Evolutionary conservation across 139 green algal species (phyloP).

Genomic region (Chlorokybus atmophyticus): DNA sequence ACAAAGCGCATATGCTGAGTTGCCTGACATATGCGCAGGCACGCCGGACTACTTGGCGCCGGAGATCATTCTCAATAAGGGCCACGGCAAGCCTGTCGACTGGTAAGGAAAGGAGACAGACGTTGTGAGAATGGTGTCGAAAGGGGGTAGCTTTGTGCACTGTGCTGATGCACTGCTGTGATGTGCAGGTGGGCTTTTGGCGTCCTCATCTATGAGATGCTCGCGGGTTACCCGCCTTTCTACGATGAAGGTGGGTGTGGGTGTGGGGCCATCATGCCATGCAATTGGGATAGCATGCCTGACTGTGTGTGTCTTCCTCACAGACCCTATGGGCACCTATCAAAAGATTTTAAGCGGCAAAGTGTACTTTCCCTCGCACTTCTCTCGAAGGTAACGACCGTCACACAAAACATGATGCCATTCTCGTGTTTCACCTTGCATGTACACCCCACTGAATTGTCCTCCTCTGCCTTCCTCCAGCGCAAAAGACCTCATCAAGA

Average conservation of each 20-base stretch:
- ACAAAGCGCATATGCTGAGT: too few species aligned
- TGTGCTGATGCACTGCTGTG: too few species aligned
- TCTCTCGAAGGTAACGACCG: neutral
- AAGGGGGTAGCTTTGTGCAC: too few species aligned
- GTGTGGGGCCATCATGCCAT: neutral
- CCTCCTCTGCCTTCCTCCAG: too few species aligned
- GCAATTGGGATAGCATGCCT: neutral
- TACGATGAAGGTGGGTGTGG: constrained; percentile 35
- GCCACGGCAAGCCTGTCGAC: constrained; percentile 56
- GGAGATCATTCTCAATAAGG: constrained; percentile 59
- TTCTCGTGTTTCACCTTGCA: too few species aligned
- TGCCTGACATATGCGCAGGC: too few species aligned
- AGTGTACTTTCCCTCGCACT: constrained; percentile 20
- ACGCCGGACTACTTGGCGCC: constrained; percentile 67
- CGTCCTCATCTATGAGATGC: constrained; percentile 69
- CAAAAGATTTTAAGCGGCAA: constrained; percentile 30
- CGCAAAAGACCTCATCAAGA: constrained; percentile 3
- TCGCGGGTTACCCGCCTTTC: constrained; percentile 59
- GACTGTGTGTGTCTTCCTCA: neutral
- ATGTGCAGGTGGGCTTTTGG: constrained; percentile 59
- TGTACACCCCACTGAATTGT: too few species aligned
- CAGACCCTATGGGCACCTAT: constrained; percentile 42
- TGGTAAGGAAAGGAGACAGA: too few species aligned
- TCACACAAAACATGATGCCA: too few species aligned
- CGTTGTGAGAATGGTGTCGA: too few species aligned